These are phyloP conservation scores for Kodamaea neixiangensis DNA, from an alignment of 805 yeast genomes.

Conservation along the genomic window DNA sequence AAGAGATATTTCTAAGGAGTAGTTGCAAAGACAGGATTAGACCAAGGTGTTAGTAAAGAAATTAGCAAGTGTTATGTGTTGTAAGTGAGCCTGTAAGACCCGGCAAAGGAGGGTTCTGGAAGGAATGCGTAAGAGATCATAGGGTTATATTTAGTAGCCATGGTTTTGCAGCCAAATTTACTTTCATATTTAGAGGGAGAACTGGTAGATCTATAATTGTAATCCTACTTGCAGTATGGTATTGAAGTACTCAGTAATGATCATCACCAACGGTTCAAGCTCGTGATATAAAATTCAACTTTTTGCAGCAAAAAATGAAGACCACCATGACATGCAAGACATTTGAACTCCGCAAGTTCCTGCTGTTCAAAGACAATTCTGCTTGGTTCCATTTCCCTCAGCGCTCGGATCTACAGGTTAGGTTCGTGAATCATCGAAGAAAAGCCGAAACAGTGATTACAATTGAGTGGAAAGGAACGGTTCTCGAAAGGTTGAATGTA, in stretches of 20 bases:
- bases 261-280: no score
- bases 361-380: constrained; percentile 5
- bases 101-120: no score
- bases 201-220: no score
- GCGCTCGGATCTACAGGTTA: constrained; percentile 24
- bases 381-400: constrained; percentile 37
- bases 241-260: no score
- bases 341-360: constrained; percentile 11
- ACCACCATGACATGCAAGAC: neutral
- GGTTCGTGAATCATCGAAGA: constrained; percentile 11
- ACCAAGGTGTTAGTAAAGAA: neutral
- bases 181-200: no score
- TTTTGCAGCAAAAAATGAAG: neutral
- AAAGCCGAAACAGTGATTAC: constrained; percentile 4
- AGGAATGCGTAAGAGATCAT: neutral
- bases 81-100: no score
- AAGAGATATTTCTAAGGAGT: constrained; percentile 90
- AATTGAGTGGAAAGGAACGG: constrained; percentile 24
- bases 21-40: constrained; percentile 17
- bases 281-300: no score
- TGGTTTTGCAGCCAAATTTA: no score
- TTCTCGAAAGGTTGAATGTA: constrained; percentile 13
- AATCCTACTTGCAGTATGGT: no score
- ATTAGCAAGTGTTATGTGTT: neutral
- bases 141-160: no score